phyloP scores from a whole-genome alignment of 73 alveolate genomes.

The Paramecium sexaurelia region DNA sequence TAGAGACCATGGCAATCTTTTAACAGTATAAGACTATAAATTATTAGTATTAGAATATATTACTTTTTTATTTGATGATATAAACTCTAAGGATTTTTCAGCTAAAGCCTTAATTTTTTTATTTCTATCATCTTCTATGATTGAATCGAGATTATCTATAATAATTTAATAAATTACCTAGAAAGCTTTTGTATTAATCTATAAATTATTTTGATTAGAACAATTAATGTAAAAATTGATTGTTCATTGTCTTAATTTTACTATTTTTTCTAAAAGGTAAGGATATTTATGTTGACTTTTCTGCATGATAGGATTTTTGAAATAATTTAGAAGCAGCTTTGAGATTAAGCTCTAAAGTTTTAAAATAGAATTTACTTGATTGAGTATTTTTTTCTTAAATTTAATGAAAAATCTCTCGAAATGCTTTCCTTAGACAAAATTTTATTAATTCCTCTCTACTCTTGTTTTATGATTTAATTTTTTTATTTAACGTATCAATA shows the following conservation, averaged over 20 bases:
- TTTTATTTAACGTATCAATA: not conserved
- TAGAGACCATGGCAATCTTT: not conserved
- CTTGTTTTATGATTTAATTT: not conserved
- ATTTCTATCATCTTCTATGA: not conserved
- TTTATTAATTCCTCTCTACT: slow-evolving; percentile 41
- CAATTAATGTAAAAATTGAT: not conserved
- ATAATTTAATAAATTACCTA: not conserved
- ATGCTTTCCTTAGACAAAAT: not conserved
- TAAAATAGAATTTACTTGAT: not conserved
- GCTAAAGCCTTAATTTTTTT: slow-evolving; percentile 19
- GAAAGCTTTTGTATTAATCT: not conserved
- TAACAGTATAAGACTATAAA: not conserved
- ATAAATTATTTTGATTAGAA: not conserved
- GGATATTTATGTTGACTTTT: not conserved
- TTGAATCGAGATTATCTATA: not conserved
- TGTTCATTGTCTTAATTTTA: slow-evolving; percentile 27
- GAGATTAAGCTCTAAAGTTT: not conserved
- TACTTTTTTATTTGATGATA: not conserved
- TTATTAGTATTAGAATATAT: not conserved
- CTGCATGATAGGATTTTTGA: not conserved
- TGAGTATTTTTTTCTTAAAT: not conserved
- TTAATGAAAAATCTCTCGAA: not conserved
- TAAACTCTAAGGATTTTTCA: not conserved
- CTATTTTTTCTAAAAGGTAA: slow-evolving; percentile 45
- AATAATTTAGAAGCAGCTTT: not conserved